phyloP scores from a whole-genome alignment of 306 rosid species.

The Ormosia semicastrata region DNA sequence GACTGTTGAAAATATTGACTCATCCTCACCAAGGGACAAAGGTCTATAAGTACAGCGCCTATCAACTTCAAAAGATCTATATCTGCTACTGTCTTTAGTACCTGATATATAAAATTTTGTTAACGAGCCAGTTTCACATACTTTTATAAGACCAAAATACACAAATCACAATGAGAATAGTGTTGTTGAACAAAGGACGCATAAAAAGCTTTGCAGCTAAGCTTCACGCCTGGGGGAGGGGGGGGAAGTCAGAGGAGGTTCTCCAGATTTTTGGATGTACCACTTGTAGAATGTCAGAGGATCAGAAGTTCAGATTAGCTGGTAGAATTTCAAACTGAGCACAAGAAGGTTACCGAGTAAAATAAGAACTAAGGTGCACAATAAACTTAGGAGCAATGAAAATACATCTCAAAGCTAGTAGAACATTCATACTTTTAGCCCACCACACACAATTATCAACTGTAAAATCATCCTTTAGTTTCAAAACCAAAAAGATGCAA shows the following conservation, averaged over 20 bases:
- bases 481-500: neutral
- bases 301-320: neutral
- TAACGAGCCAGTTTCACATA: neutral
- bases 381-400: neutral
- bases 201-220: neutral
- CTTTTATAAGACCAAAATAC: neutral
- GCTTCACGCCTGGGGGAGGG: neutral
- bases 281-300: neutral
- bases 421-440: neutral
- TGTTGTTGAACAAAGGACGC: neutral
- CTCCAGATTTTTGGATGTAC: neutral
- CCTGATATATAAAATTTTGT: conserved; percentile 24
- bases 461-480: neutral
- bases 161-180: neutral
- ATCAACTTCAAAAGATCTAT: conserved; percentile 30
- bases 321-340: neutral
- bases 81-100: conserved; percentile 20
- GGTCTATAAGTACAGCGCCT: conserved; percentile 37
- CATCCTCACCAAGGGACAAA: conserved; percentile 20
- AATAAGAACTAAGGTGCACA: neutral
- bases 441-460: neutral
- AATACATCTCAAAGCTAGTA: neutral
- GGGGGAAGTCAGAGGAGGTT: neutral
- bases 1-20: conserved; percentile 27
- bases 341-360: neutral